A percentile compares a stretch with the other conserved stretches of the same genome.
Evolutionary conservation across 2,329 filamentous ascomycete species (phyloP).

Genomic region (Tricladium varicosporioides): DNA sequence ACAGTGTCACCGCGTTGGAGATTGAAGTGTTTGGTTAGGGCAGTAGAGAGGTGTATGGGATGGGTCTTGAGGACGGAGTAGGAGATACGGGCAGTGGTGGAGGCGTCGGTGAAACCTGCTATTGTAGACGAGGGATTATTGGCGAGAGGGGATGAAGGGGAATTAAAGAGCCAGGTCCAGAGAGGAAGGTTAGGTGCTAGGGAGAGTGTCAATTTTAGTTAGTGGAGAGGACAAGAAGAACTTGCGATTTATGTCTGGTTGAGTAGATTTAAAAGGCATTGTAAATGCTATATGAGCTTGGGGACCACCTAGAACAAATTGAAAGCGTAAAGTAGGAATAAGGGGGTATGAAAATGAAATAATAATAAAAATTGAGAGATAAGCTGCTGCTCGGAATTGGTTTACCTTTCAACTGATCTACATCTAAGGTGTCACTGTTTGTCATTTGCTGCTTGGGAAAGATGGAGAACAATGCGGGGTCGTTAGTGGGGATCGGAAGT

Average conservation of each 20-base stretch:
- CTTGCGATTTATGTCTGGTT: conserved; percentile 27
- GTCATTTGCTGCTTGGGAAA: no score
- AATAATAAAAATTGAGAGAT: background rate
- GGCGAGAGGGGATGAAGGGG: conserved; percentile 45
- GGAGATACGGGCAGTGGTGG: conserved; percentile 55
- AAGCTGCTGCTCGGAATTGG: no score
- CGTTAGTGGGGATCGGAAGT: no score
- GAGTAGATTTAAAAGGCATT: conserved; percentile 28
- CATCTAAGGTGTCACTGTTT: no score
- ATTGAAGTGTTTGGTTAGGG: conserved; percentile 53
- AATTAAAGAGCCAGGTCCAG: conserved; percentile 63
- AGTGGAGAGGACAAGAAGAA: background rate
- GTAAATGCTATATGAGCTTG: background rate
- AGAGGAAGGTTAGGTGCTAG: conserved; percentile 43
- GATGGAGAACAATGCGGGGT: no score
- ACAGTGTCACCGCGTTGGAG: conserved; percentile 55
- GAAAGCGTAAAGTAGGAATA: background rate
- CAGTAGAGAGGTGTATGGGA: conserved; percentile 58
- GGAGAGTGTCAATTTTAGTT: background rate
- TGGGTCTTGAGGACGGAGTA: conserved; percentile 57
- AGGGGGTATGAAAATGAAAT: no score
- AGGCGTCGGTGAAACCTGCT: conserved; percentile 51
- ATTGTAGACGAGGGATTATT: conserved; percentile 27
- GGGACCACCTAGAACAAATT: background rate
- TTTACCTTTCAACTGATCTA: no score